These are phyloP conservation scores for Allium sativum DNA, from an alignment of 106 monocot species.

Conservation along the genomic window DNA sequence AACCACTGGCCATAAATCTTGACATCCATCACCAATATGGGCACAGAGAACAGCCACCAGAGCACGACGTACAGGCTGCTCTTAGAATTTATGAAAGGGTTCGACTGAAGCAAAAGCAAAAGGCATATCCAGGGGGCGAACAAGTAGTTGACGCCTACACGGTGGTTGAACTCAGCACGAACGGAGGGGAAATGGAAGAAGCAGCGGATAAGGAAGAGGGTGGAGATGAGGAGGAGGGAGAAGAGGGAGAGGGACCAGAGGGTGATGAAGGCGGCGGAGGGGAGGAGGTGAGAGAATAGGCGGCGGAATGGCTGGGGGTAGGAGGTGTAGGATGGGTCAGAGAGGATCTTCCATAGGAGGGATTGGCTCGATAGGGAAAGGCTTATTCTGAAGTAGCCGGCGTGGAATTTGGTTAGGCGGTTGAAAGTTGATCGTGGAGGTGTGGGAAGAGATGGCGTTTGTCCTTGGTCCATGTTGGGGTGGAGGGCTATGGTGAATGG, in stretches of 20 bases:
- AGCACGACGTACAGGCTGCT: neutral
- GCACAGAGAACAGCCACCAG: slow-evolving; percentile 2
- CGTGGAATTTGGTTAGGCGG: slow-evolving; percentile 19
- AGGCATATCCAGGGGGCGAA: slow-evolving; percentile 29
- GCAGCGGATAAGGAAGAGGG: slow-evolving; percentile 24
- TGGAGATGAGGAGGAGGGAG: slow-evolving; percentile 14
- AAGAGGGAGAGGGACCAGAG: slow-evolving; percentile 17
- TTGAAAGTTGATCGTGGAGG: neutral
- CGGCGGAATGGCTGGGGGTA: neutral
- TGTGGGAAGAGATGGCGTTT: neutral
- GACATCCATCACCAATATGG: slow-evolving; percentile 8
- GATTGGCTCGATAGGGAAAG: slow-evolving; percentile 17
- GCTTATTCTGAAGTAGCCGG: slow-evolving; percentile 31
- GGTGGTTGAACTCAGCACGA: slow-evolving; percentile 25
- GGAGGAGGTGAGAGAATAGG: neutral
- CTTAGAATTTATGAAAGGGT: slow-evolving; percentile 7
- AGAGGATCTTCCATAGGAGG: slow-evolving; percentile 17
- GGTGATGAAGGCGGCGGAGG: neutral
- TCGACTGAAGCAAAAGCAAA: slow-evolving; percentile 9
- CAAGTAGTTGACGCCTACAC: slow-evolving; percentile 31
- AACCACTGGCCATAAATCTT: slow-evolving; percentile 19
- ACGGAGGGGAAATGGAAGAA: slow-evolving; percentile 19
- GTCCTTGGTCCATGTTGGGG: neutral
- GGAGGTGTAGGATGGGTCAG: slow-evolving; percentile 2
- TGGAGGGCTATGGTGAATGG: too few relatives aligned